phyloP scores from a whole-genome alignment of 1,139 yeast genomes.

The Citeromyces siamensis region DNA sequence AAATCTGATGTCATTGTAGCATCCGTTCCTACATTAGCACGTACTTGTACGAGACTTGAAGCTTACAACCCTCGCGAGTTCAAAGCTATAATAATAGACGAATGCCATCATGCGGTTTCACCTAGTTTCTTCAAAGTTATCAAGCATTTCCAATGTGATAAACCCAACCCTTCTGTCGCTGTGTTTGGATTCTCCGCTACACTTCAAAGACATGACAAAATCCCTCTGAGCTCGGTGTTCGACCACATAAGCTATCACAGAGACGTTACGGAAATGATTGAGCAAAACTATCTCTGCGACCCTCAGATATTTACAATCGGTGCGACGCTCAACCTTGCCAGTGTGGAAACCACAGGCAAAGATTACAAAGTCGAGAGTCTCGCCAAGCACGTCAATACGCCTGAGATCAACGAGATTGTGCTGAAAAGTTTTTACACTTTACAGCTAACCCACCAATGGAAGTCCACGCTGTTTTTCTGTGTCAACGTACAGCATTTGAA shows the following conservation, averaged over 20 bases:
- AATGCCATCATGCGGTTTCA: conserved; percentile 90
- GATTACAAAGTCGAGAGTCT: conserved; percentile 47
- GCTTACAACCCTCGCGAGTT: conserved; percentile 44
- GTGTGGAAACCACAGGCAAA: conserved; percentile 21
- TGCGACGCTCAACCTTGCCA: conserved; percentile 23
- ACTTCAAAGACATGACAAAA: conserved; percentile 52
- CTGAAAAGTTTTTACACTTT: conserved; percentile 44
- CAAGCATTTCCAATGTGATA: conserved; percentile 40
- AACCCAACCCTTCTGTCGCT: conserved; percentile 24
- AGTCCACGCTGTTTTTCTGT: conserved; percentile 68
- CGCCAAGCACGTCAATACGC: conserved; percentile 42
- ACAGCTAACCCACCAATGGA: conserved; percentile 24
- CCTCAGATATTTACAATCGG: conserved; percentile 51
- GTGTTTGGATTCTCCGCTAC: conserved; percentile 90
- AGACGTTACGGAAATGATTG: conserved; percentile 54
- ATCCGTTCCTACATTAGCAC: conserved; percentile 55
- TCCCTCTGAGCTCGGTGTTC: conserved; percentile 44
- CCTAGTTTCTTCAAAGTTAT: conserved; percentile 48
- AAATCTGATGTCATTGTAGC: conserved; percentile 62
- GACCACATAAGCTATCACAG: conserved; percentile 70
- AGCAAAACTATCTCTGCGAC: conserved; percentile 58
- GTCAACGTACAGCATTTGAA: conserved; percentile 61
- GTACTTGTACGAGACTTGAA: conserved; percentile 29
- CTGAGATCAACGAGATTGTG: conserved; percentile 40
- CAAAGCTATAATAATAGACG: conserved; percentile 75